These are phyloP conservation scores for Fusarium torreyae DNA, from an alignment of 2,329 filamentous ascomycete species.

Conservation along the genomic window DNA sequence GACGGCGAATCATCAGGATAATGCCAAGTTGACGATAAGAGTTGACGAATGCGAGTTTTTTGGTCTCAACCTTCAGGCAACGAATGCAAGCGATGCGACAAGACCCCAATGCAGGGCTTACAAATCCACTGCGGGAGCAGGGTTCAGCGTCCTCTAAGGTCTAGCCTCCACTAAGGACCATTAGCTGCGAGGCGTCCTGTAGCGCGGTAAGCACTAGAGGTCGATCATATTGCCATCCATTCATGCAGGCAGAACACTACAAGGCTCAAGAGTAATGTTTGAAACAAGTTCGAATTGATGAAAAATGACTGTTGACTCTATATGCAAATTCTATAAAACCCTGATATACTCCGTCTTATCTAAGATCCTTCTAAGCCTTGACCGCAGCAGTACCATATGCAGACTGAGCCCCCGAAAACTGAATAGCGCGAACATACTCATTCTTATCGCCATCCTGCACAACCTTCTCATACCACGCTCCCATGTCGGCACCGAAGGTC, in stretches of 20 bases:
- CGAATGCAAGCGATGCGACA: neutral
- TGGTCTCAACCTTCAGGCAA: neutral
- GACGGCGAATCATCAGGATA: fast-evolving
- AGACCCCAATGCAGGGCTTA: constrained; percentile 23
- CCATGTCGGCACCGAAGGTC: constrained; percentile 46
- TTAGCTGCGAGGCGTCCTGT: no score
- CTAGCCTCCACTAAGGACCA: no score
- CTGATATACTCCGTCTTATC: no score
- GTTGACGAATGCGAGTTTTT: constrained; percentile 2
- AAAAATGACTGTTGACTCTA: neutral
- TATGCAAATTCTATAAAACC: neutral
- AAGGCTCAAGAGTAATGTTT: no score
- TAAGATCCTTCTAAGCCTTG: constrained; percentile 6
- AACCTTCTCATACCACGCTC: constrained; percentile 40
- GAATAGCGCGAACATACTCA: constrained; percentile 44
- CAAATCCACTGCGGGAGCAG: constrained; percentile 31
- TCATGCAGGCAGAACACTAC: no score
- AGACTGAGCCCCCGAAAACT: constrained; percentile 43
- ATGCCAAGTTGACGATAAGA: neutral
- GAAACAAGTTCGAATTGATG: neutral
- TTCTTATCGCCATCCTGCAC: constrained; percentile 50
- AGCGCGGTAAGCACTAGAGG: constrained; percentile 13
- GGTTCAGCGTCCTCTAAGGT: neutral
- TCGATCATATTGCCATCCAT: no score
- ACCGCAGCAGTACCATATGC: constrained; percentile 30